Percentiles rank a stretch among this genome's conserved stretches.
Conservation (phyloP, 176 grass and related monocot genomes). For the Carex kokanica region DNA sequence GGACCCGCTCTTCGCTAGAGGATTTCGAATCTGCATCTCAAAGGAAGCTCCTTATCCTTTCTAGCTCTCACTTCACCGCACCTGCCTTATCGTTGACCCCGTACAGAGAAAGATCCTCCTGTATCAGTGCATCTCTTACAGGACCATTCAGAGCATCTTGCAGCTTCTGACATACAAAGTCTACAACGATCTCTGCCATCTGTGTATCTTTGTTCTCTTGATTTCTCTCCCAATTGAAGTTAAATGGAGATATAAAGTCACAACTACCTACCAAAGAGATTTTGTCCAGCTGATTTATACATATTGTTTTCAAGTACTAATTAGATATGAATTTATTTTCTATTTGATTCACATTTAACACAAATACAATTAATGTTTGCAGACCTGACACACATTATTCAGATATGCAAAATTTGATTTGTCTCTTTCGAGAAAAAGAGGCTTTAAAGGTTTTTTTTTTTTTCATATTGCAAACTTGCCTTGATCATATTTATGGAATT, state of each 20-base stretch:
- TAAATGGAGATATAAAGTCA: neutral
- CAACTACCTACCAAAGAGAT: neutral
- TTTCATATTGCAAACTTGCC: no score
- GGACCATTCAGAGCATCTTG: constrained; percentile 10
- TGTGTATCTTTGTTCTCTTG: no score
- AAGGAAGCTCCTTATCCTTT: constrained; percentile 22
- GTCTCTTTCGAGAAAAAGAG: no score
- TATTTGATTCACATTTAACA: no score
- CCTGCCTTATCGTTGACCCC: neutral
- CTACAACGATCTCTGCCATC: constrained; percentile 22
- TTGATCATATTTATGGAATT: no score
- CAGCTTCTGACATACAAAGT: constrained; percentile 28
- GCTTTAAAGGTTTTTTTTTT: no score
- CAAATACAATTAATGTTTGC: no score
- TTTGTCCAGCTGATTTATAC: no score
- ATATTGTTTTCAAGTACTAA: no score
- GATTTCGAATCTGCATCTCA: constrained; percentile 22
- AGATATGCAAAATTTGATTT: no score
- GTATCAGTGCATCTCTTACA: neutral
- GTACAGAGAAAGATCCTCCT: neutral
- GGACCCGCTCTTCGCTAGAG: neutral
- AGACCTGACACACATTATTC: no score
- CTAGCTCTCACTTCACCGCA: neutral
- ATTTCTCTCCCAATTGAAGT: neutral
- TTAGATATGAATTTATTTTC: no score